Base-by-base conservation (phyloP, 2,329 filamentous ascomycete genomes). In the Macrophomina pseudophaseolina region DNA sequence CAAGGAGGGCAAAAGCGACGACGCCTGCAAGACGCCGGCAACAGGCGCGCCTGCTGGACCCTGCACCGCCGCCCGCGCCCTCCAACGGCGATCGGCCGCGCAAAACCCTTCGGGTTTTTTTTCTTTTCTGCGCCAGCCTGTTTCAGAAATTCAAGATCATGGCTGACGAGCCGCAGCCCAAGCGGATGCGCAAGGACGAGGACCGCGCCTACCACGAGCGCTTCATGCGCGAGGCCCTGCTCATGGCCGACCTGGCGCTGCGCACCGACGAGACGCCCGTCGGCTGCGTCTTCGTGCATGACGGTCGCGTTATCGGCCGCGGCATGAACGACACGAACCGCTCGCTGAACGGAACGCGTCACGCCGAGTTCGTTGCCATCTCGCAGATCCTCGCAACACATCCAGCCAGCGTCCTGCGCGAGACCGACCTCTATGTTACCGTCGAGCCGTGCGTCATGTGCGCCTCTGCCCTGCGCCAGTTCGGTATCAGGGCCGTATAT, bases 381-480 rank as follows among this genome's bases (percentile, higher is more conserved):
- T 83, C 86, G 66, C 81, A 87, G 69, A 87, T 91, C 70, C 82
- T 91, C 53, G 81, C 85, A 28, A 85, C 84, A 63, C 86, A 95
- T 70, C 85, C 90, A 64, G 85, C 87, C 40, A 85, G 85, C 12
- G 87, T 94, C 69, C 84, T 98, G 71, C 83, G 83, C 46, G 87
- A 94, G 70, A 91, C 89, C 9, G 88, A 91, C 74, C 87, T 99
- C 62, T 99, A 99, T 79, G 95, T 99, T 58, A 99, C 95, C 0
- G 94, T 99, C 64, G 96, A 99, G 80, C 95, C 95, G 4, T 99
- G 95, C 78, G 93, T 99, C 81, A 99, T 99, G 95, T 99, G 95
- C 76, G 95, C 95, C 12, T 96, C 93, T 6, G 88, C 96, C 64
- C 85, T 99, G 60, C 88, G 93, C 62, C 96, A 99, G 79, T 90